A percentile compares a stretch with the other conserved stretches of the same genome.
Evolutionary conservation across 164 flowering plant species (phyloP).

Genomic region (Liquidambar formosana): DNA sequence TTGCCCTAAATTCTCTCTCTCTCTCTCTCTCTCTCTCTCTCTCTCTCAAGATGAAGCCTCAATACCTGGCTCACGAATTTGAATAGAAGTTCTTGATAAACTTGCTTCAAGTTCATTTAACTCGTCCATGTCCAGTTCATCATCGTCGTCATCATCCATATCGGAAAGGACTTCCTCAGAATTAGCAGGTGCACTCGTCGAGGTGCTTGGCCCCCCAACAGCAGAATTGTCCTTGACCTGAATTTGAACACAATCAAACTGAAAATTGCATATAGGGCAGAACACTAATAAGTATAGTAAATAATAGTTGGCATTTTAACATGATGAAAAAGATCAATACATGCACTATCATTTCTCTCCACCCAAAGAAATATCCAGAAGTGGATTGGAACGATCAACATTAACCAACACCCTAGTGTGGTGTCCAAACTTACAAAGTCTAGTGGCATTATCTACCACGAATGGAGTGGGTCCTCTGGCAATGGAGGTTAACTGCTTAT

Average conservation of each 20-base stretch:
- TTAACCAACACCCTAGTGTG: too few relatives aligned
- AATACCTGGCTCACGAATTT: conserved; percentile 52
- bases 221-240: conserved; percentile 49
- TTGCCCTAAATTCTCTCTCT: neutral
- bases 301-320: too few relatives aligned
- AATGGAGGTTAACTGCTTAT: too few relatives aligned
- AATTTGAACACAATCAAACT: conserved; percentile 3
- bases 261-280: too few relatives aligned
- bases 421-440: too few relatives aligned
- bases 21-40: neutral
- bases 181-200: conserved; percentile 40
- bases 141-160: conserved; percentile 65
- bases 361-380: too few relatives aligned
- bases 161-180: conserved; percentile 23
- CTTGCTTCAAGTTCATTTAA: conserved; percentile 86
- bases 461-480: too few relatives aligned
- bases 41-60: conserved; percentile 8
- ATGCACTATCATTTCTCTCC: too few relatives aligned
- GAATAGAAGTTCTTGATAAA: conserved; percentile 67
- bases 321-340: too few relatives aligned
- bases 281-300: too few relatives aligned
- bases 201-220: conserved; percentile 57
- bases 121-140: conserved; percentile 82
- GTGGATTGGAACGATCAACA: too few relatives aligned
- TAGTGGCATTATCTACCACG: too few relatives aligned